Conservation (phyloP, 306 rosid genomes). For the Acacia crassicarpa region DNA sequence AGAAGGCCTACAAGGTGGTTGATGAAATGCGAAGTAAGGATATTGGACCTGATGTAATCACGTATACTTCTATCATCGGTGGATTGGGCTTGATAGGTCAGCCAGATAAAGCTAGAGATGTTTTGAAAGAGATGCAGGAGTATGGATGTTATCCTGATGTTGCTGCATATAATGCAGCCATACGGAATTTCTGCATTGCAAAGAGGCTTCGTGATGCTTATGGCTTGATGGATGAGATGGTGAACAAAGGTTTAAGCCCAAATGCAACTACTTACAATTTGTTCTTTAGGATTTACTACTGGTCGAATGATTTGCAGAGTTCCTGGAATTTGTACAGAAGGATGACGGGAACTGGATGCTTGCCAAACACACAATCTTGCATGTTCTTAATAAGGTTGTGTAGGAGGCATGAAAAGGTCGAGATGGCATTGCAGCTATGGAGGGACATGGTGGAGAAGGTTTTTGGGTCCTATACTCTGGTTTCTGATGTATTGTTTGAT, state of each 20-base stretch:
- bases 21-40: conserved; percentile 63
- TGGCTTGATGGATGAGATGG: conserved; percentile 75
- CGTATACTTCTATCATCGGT: conserved; percentile 75
- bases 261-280: conserved; percentile 84
- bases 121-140: conserved; percentile 91
- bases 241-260: conserved; percentile 63
- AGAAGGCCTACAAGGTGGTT: conserved; percentile 67
- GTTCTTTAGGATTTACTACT: conserved; percentile 72
- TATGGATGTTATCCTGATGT: conserved; percentile 78
- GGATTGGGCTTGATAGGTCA: conserved; percentile 88
- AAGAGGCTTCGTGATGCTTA: conserved; percentile 85
- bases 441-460: conserved; percentile 87
- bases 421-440: conserved; percentile 84
- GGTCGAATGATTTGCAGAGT: conserved; percentile 74
- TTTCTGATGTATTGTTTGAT: conserved; percentile 87
- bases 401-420: conserved; percentile 73
- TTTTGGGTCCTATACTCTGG: conserved; percentile 74
- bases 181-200: conserved; percentile 81
- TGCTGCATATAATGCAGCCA: conserved; percentile 80
- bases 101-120: conserved; percentile 73
- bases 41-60: conserved; percentile 68
- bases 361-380: conserved; percentile 87
- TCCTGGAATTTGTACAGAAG: conserved; percentile 71
- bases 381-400: conserved; percentile 80
- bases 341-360: conserved; percentile 68